These are phyloP conservation scores for Arabidopsis arenosa DNA, from an alignment of 345 rosid genomes.

Conservation along the genomic window DNA sequence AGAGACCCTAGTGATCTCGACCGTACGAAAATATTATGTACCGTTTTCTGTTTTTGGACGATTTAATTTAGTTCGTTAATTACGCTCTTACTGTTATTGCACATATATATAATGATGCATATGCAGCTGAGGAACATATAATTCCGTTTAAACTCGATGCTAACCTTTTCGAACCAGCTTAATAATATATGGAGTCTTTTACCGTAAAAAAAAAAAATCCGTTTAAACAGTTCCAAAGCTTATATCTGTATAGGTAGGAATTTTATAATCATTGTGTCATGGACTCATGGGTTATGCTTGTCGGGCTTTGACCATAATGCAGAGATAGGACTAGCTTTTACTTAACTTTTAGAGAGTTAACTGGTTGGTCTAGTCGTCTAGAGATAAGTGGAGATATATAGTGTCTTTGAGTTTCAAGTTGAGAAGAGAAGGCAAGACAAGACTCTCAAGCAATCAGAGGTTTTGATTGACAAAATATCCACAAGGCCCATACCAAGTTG, in stretches of 20 bases:
- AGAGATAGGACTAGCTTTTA: not conserved
- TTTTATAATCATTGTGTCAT: not conserved
- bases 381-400: not conserved
- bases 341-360: not conserved
- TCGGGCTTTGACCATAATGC: not conserved
- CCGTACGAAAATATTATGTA: not conserved
- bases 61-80: not conserved
- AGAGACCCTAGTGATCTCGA: not conserved
- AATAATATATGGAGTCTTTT: too few species aligned
- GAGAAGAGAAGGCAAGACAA: too few species aligned
- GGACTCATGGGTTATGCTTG: not conserved
- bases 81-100: not conserved
- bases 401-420: too few species aligned
- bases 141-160: too few species aligned
- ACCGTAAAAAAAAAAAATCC: too few species aligned
- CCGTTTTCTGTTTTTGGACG: not conserved
- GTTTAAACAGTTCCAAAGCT: not conserved
- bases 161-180: too few species aligned
- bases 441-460: too few species aligned
- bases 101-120: too few species aligned
- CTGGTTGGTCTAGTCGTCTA: not conserved
- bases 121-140: too few species aligned
- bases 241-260: not conserved
- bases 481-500: too few species aligned
- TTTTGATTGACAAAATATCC: too few species aligned